Base-by-base conservation (phyloP, 495 filamentous ascomycete species). In the Antarctomyces pellizariae region DNA sequence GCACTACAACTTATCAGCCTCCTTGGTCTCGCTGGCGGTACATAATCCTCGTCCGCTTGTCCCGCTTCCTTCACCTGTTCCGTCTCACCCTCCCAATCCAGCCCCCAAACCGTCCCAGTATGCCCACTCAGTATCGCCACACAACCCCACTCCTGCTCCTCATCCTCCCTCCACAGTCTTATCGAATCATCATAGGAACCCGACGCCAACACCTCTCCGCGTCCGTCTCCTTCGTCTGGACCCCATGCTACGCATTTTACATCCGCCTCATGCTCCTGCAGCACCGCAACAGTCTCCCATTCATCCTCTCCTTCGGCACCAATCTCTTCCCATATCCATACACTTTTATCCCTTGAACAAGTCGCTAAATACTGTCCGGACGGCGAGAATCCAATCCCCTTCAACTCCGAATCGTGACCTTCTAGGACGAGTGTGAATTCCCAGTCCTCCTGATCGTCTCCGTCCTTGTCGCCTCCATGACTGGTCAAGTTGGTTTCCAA, bases 291-390 rank as follows among this genome's bases (percentile, higher is more conserved):
- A 4, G 86, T 93, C 63, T 97, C 86, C 44, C 76, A 93, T 34
- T 92, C 83, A 42, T 91, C 84, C 15, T 84, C 82, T 4, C 67
- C 75, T 18, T 68, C 68, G 3, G 41, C 43, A 11, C 58, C 59
- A 2, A 95, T 59, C 43, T 92, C 83, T 47, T 97, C 86, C 86
- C 86, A 97, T 26, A 97, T 74, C 86, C 86, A 97, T n/a, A 97
- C 76, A 13, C 65, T 72, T 52, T 93, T 93, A 47, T 97, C 86
- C 7, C 86, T 59, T 13, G 65, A 71, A 43, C 82, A 95, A 0
- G 83, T 92, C 4, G 86, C 86, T 3, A 97, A 63, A 30, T 73
- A 64, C 45, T 73, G 69, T 0, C 80, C 79, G 0, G 67, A 71
- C 0, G 79, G 62, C 2, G 67, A 73, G 64, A 77, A 97, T 8